These are phyloP conservation scores for Starmera stellimalicola DNA, from an alignment of 1,139 yeast genomes.

Conservation along the genomic window DNA sequence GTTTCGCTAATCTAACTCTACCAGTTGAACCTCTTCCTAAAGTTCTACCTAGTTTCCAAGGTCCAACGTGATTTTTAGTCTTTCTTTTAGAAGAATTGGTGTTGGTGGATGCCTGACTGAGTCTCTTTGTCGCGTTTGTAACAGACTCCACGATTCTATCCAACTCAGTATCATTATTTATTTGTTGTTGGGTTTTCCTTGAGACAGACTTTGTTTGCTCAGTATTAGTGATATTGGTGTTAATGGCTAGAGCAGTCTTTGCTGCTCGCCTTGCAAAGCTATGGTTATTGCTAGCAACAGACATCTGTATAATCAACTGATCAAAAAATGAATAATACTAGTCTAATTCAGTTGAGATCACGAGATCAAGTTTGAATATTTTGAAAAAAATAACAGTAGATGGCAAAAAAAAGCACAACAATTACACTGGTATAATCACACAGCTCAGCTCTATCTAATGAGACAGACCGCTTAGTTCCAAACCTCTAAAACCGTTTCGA, in stretches of 20 bases:
- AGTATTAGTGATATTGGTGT: conserved; percentile 12
- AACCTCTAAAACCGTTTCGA: too few relatives aligned
- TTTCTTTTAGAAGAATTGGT: conserved; percentile 37
- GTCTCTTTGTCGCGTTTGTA: conserved; percentile 53
- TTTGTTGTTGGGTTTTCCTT: background rate
- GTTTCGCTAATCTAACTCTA: conserved; percentile 84
- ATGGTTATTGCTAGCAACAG: conserved; percentile 3
- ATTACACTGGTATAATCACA: too few relatives aligned
- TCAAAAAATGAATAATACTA: too few relatives aligned
- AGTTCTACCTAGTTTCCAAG: conserved; percentile 94
- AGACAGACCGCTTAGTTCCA: too few relatives aligned
- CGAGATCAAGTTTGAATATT: too few relatives aligned
- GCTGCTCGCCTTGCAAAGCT: conserved; percentile 19
- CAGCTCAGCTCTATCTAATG: too few relatives aligned
- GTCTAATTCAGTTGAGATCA: too few relatives aligned
- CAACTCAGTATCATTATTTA: conserved; percentile 13
- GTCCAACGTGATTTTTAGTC: conserved; percentile 76
- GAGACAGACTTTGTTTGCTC: conserved; percentile 2
- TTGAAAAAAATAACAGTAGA: too few relatives aligned
- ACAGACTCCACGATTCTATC: conserved; percentile 31
- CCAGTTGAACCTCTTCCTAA: conserved; percentile 95
- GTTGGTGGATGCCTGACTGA: conserved; percentile 53
- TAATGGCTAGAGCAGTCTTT: conserved; percentile 14
- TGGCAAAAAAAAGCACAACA: too few relatives aligned
- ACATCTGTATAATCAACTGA: too few relatives aligned